Conservation (phyloP, 139 green algal species). For the Chlorella ohadii region DNA sequence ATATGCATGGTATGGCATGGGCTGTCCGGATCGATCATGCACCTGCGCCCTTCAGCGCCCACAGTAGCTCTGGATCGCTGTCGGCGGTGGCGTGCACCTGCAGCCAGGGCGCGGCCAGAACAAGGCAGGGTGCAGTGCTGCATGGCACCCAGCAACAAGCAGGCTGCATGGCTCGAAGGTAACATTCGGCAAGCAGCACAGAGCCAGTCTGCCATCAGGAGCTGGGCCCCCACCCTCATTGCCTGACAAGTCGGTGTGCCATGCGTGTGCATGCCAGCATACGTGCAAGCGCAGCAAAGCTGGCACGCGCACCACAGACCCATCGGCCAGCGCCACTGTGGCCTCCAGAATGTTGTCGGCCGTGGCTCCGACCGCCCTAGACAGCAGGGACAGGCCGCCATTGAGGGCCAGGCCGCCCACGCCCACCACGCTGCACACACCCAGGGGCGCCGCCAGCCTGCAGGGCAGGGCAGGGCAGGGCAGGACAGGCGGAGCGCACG, state of each 20-base stretch:
- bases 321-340: slow-evolving; percentile 17
- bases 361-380: neutral
- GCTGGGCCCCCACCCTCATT: too few relatives aligned
- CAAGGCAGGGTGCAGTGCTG: too few relatives aligned
- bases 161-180: too few relatives aligned
- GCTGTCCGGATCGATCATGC: too few relatives aligned
- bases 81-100: slow-evolving; percentile 9
- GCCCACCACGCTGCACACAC: slow-evolving; percentile 1
- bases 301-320: slow-evolving; percentile 15
- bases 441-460: slow-evolving; percentile 29
- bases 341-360: slow-evolving; percentile 24
- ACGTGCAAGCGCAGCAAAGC: too few relatives aligned
- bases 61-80: neutral
- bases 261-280: too few relatives aligned
- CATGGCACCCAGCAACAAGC: too few relatives aligned
- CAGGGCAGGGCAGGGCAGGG: neutral
- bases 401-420: slow-evolving; percentile 26
- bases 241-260: too few relatives aligned
- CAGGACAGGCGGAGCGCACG: too few relatives aligned
- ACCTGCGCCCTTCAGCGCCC: slow-evolving; percentile 18
- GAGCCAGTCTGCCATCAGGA: too few relatives aligned
- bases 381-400: slow-evolving; percentile 24
- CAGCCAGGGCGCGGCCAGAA: too few relatives aligned
- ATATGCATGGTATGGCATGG: neutral
- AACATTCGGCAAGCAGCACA: too few relatives aligned